phyloP scores from a whole-genome alignment of 139 green algal species.

The Asterochloris erici region DNA sequence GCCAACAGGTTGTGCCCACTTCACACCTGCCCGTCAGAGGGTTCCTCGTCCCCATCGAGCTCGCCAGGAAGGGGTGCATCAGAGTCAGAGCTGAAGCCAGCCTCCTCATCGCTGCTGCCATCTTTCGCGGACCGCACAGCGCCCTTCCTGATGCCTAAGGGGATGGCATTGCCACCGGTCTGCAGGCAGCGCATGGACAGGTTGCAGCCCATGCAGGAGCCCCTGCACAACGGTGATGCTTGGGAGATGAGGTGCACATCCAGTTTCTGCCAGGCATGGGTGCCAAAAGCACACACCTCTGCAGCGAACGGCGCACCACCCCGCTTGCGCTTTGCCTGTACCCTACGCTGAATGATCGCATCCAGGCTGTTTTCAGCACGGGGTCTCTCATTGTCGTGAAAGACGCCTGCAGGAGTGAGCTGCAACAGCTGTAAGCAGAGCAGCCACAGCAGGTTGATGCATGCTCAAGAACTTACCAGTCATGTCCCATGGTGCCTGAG shows the following conservation, averaged over 20 bases:
- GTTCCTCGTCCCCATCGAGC: slow-evolving; percentile 21
- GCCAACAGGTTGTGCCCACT: background rate
- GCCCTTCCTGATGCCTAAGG: background rate
- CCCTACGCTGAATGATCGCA: slow-evolving; percentile 48
- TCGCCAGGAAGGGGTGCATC: slow-evolving; percentile 27
- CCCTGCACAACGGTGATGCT: background rate
- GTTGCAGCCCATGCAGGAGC: background rate
- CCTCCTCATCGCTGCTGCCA: background rate
- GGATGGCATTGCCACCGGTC: slow-evolving; percentile 3
- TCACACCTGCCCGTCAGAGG: slow-evolving; percentile 19
- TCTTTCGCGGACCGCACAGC: background rate
- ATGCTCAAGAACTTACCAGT: slow-evolving; percentile 33
- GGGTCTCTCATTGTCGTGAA: too few relatives aligned
- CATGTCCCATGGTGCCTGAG: slow-evolving; percentile 78
- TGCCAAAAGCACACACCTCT: background rate
- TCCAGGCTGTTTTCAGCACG: background rate
- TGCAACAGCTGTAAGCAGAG: too few relatives aligned
- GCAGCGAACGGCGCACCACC: background rate
- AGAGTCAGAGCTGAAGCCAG: background rate
- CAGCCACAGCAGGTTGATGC: too few relatives aligned
- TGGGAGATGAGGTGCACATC: background rate
- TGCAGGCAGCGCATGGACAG: background rate
- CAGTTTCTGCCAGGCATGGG: background rate
- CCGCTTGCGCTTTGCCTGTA: slow-evolving; percentile 19
- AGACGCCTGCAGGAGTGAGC: too few relatives aligned